phyloP scores from a whole-genome alignment of 495 filamentous ascomycete species.

The Penicillium maclennaniae region DNA sequence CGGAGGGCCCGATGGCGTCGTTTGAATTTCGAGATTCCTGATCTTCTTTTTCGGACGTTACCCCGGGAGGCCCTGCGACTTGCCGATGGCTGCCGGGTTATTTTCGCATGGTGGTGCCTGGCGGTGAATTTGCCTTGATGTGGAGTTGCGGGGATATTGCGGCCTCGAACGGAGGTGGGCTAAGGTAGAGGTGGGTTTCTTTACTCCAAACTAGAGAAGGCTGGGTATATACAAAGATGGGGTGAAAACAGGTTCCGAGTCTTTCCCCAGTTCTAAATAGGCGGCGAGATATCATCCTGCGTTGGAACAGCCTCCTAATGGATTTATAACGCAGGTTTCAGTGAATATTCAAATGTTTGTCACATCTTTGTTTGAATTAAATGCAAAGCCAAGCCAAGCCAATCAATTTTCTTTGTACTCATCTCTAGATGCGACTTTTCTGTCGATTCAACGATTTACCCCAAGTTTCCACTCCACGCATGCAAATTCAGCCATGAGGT shows the following conservation, averaged over 20 bases:
- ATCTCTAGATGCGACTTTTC: background rate
- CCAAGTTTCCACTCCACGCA: background rate
- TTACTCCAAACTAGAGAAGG: background rate
- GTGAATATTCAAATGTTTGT: background rate
- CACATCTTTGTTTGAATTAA: background rate
- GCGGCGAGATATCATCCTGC: too few species aligned
- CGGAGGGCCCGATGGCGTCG: constrained; percentile 10
- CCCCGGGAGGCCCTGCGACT: constrained; percentile 7
- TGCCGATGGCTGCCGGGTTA: constrained; percentile 23
- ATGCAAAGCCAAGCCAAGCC: background rate
- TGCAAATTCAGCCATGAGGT: background rate
- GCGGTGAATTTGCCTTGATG: background rate
- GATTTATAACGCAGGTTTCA: too few species aligned
- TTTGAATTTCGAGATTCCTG: constrained; percentile 16
- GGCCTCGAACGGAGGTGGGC: background rate
- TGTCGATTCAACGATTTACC: background rate
- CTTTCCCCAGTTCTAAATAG: too few species aligned
- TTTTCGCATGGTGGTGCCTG: constrained; percentile 18
- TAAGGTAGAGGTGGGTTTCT: background rate
- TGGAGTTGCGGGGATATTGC: background rate
- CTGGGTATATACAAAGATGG: background rate
- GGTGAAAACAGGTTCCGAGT: too few species aligned
- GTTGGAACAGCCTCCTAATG: too few species aligned
- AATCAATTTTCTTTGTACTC: background rate
- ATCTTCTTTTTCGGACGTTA: constrained; percentile 15